Evolutionary conservation across 2,329 filamentous ascomycete species (phyloP), one percentile per base, ranked within the genome.

Genomic region (Fusarium brachygibbosum): DNA sequence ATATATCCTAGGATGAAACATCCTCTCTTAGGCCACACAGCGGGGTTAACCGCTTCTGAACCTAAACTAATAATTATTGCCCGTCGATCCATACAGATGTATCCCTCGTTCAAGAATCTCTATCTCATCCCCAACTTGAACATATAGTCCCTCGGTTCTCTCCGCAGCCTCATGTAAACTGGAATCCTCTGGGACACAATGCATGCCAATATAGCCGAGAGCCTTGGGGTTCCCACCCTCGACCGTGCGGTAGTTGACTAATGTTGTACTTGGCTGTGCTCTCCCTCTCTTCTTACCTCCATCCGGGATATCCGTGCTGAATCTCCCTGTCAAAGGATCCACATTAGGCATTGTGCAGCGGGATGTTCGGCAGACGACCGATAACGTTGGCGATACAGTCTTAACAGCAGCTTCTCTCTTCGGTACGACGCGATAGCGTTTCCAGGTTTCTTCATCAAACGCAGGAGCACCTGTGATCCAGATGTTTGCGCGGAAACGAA

Each of bases 131-230:
- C 74, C 75, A 1, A 77, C 74, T 10, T 68, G 40, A 13, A 77
- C 58, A 17, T 67, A 68, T 5, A 75, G 12, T 0, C 51, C 50
- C 2, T 13, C 48, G 3, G 32, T n/a, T n/a, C 50, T 52, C 3
- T 42, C 41, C 6, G 17, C 16, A 28, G 65, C 70, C 11, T 70
- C 59, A 0, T 48, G 37, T 12, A 75, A 13, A 7, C 64, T 57
- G 6, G 55, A 42, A 8, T 75, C 71, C 11, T 76, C 75, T 0
- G 75, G 75, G 2, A 77, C 75, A n/a, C 74, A 74, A 37, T 76
- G 75, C 72, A 77, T 76, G 4, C 75, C 75, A 16, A 77, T 29
- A 21, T 77, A 77, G 0, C 75, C 75, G 19, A 77, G 53, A 17
- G 75, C 75, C 14, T 48, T 68, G 0, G 66, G 69, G 12, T 77